Percentiles rank a stretch among this genome's conserved stretches.
Evolutionary conservation across 371 early-diverging fungal species (phyloP).

Genomic region (Apophysomyces elegans): DNA sequence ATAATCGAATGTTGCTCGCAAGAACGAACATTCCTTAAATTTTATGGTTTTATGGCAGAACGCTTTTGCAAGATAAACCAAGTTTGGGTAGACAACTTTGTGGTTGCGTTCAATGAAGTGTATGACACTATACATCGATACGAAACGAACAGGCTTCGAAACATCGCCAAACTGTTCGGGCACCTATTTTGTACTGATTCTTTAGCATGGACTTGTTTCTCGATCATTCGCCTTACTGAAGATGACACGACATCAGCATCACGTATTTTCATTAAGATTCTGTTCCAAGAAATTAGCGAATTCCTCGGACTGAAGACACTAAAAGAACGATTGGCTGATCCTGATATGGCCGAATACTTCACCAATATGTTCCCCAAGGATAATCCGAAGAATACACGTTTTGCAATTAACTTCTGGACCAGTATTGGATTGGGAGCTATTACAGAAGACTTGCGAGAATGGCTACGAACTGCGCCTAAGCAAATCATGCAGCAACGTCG

Average conservation of each 20-base stretch:
- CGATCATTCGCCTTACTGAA: conserved; percentile 84
- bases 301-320: conserved; percentile 83
- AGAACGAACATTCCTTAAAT: conserved; percentile 93
- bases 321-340: conserved; percentile 76
- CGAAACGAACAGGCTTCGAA: conserved; percentile 94
- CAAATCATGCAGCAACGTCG: conserved; percentile 53
- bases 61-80: conserved; percentile 89
- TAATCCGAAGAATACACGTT: conserved; percentile 87
- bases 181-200: conserved; percentile 90
- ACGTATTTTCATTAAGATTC: conserved; percentile 94
- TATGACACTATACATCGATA: conserved; percentile 92
- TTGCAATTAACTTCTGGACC: conserved; percentile 98
- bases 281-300: conserved; percentile 91
- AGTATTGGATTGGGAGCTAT: conserved; percentile 92
- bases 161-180: conserved; percentile 90
- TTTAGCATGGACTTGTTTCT: conserved; percentile 85
- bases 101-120: conserved; percentile 77
- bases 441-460: conserved; percentile 93
- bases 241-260: conserved; percentile 94
- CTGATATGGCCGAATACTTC: conserved; percentile 64
- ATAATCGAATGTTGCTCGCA: conserved; percentile 96
- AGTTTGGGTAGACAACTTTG: conserved; percentile 80
- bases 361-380: conserved; percentile 92
- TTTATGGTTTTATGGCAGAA: conserved; percentile 94
- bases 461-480: conserved; percentile 69